phyloP scores from a whole-genome alignment of 768 basidiomycete genomes.

The Russula brevipes region DNA sequence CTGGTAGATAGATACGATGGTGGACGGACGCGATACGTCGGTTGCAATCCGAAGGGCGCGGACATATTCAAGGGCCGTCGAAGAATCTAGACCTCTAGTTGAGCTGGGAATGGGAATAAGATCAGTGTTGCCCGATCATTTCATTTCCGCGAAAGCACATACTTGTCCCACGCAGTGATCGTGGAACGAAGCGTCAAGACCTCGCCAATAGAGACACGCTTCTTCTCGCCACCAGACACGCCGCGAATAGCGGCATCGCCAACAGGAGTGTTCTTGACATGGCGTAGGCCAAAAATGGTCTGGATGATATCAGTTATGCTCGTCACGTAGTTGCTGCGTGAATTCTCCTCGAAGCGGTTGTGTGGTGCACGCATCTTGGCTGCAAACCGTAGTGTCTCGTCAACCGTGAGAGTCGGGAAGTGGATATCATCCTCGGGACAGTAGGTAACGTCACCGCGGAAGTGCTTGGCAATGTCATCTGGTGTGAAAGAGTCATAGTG shows the following conservation, averaged over 20 bases:
- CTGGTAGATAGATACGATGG: constrained; percentile 82
- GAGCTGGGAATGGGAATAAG: constrained; percentile 33
- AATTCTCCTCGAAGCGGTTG: constrained; percentile 40
- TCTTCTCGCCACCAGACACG: constrained; percentile 71
- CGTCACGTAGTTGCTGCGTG: constrained; percentile 42
- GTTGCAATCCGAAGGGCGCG: constrained; percentile 54
- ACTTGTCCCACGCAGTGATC: constrained; percentile 78
- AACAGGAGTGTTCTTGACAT: constrained; percentile 65
- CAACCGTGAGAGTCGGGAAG: constrained; percentile 78
- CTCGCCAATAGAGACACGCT: constrained; percentile 79
- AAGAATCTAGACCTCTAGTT: constrained; percentile 48
- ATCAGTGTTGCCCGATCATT: background rate
- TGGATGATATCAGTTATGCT: constrained; percentile 48
- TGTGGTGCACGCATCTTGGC: constrained; percentile 64
- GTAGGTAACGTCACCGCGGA: constrained; percentile 77
- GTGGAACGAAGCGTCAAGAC: constrained; percentile 55
- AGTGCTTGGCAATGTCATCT: constrained; percentile 54
- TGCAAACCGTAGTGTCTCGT: constrained; percentile 68
- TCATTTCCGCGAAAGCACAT: background rate
- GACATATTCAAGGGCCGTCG: constrained; percentile 56
- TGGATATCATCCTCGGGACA: constrained; percentile 83
- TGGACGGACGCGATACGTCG: constrained; percentile 43
- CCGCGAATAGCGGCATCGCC: constrained; percentile 74
- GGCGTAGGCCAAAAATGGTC: constrained; percentile 71
- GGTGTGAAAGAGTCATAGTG: constrained; percentile 72